Evolutionary conservation across 106 monocot species (phyloP), one percentile per base, ranked within the genome.

Genomic region (Alisma plantagoaquatica): DNA sequence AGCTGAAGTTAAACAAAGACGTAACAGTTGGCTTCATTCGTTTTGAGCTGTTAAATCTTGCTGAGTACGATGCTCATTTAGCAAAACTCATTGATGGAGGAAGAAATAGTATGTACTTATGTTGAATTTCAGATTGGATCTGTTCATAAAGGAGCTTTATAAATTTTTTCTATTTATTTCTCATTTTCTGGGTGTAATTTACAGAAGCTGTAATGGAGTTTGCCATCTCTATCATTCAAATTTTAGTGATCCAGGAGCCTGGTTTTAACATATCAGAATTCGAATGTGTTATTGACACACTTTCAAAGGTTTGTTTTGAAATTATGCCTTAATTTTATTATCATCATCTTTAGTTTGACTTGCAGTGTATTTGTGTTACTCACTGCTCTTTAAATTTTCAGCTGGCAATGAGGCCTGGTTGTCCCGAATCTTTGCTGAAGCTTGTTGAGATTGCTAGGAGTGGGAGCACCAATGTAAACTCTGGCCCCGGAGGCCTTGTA

Each of bases 51-150:
- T 64, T 96, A 29, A 96, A 96, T 60, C 73, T 96, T 62, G 76
- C 83, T 17, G 96, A 96, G 33, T 96, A 84, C 70, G 79, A 79
- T 57, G 64, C 74, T 46, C 89, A 96, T 72, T 66, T 96, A 59
- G 80, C 84, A 68, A 89, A 96, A 61, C 84, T 89, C 49, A 82
- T 96, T 59, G 96, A 94, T 71, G 94, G 80, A 28, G 94, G 94
- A 57, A 73, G 84, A 43, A 88, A 94, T 60, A 94, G 94, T 94
- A 94, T 55, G 94, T 73, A 26, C 18, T 57, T 31, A 10, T 23
- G n/a, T n/a, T n/a, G n/a, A n/a, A n/a, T n/a, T n/a, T n/a, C n/a
- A n/a, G n/a, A n/a, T n/a, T n/a, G n/a, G n/a, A 2, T 24, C 53
- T 31, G 23, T 51, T 12, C 46, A 2, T 41, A 29, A 59, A 22